These are phyloP conservation scores for Phaeosphaeriaceae sp. DNA, from an alignment of 2,329 filamentous ascomycete species.

Conservation along the genomic window DNA sequence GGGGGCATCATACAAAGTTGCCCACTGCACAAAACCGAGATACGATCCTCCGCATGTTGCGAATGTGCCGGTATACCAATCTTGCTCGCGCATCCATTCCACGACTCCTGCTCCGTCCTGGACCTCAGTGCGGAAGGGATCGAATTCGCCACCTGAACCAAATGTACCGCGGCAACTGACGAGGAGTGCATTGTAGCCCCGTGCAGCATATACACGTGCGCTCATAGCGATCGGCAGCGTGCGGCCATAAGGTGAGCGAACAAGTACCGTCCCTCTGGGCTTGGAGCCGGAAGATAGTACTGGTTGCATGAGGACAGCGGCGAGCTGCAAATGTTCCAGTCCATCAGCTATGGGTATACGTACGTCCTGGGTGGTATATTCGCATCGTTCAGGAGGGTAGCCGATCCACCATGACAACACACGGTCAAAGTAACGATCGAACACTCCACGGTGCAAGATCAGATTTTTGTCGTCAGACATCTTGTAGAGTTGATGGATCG, in stretches of 20 bases:
- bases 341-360: neutral
- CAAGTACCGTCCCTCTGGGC: neutral
- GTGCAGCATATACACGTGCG: conserved; percentile 8
- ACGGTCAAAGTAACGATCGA: neutral
- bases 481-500: neutral
- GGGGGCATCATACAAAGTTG: conserved; percentile 15
- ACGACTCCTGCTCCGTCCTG: conserved; percentile 17
- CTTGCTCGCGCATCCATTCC: conserved; percentile 20
- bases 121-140: conserved; percentile 14
- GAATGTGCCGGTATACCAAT: conserved; percentile 20
- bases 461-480: neutral
- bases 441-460: neutral
- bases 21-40: conserved; percentile 20
- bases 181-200: conserved; percentile 15
- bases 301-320: neutral
- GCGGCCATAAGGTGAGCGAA: neutral
- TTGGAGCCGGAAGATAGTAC: neutral
- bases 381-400: neutral
- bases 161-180: conserved; percentile 21
- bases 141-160: conserved; percentile 16
- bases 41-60: conserved; percentile 18
- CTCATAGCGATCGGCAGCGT: neutral
- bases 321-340: neutral
- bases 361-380: neutral
- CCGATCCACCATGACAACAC: neutral